These are phyloP conservation scores for Davidsoniella eucalypti DNA, from an alignment of 2,329 filamentous ascomycete genomes.

Conservation along the genomic window DNA sequence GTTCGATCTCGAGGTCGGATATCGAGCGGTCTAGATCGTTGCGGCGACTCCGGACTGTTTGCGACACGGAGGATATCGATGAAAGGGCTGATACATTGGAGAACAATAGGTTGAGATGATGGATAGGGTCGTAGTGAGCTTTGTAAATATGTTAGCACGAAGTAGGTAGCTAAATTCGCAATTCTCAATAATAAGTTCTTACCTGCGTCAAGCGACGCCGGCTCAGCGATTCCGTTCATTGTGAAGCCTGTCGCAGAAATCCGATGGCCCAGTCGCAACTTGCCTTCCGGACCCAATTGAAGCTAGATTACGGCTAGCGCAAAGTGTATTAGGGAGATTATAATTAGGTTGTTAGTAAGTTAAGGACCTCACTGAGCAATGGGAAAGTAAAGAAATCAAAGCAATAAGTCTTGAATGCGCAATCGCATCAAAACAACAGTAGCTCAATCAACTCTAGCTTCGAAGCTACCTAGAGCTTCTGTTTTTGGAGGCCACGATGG, in stretches of 20 bases:
- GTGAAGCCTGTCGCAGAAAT: not conserved
- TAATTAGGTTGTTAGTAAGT: no score
- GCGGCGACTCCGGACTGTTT: slow-evolving; percentile 57
- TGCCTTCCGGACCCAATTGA: no score
- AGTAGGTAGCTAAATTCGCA: slow-evolving; percentile 8
- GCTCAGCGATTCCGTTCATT: slow-evolving; percentile 17
- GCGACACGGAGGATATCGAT: slow-evolving; percentile 58
- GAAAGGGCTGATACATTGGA: slow-evolving; percentile 72
- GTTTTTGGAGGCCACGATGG: slow-evolving; percentile 1
- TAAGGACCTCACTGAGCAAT: not conserved
- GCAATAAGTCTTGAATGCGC: not conserved
- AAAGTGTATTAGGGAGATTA: no score
- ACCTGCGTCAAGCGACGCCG: slow-evolving; percentile 30
- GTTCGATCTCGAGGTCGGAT: slow-evolving; percentile 51
- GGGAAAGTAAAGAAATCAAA: not conserved
- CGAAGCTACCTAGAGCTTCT: not conserved
- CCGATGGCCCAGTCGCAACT: no score
- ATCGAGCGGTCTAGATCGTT: slow-evolving; percentile 72
- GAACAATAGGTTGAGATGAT: slow-evolving; percentile 88
- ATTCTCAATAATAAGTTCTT: slow-evolving; percentile 14
- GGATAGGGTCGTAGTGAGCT: slow-evolving; percentile 78
- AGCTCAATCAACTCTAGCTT: not conserved
- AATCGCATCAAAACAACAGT: not conserved
- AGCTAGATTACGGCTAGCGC: no score
- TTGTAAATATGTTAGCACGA: slow-evolving; percentile 14